Percentiles rank a stretch among this genome's conserved stretches.
These are phyloP conservation scores for Corymbia calophylla DNA, from an alignment of 441 rosid species.

Conservation along the genomic window DNA sequence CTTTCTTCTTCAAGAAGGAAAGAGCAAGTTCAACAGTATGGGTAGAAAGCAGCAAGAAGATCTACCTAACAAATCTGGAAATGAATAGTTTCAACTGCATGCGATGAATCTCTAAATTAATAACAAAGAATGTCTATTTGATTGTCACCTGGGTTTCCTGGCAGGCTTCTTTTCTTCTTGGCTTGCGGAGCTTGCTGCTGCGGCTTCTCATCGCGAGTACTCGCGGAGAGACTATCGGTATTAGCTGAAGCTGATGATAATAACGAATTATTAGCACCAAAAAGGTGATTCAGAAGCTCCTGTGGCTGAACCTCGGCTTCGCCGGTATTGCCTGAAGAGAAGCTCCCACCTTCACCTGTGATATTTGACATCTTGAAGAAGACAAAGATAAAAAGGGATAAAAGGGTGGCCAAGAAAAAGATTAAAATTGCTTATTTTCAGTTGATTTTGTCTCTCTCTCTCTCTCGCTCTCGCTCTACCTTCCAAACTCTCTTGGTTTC, in stretches of 20 bases:
- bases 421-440: background rate
- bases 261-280: conserved; percentile 8
- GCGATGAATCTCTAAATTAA: background rate
- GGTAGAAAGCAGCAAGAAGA: background rate
- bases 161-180: conserved; percentile 47
- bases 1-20: background rate
- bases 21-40: background rate
- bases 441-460: background rate
- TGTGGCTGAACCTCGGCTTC: conserved; percentile 4
- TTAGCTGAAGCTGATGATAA: conserved; percentile 8
- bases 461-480: conserved; percentile 6
- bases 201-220: conserved; percentile 2
- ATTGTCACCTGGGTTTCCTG: conserved; percentile 44
- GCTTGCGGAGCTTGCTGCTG: conserved; percentile 9
- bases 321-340: conserved; percentile 17
- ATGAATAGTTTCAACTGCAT: background rate
- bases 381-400: background rate
- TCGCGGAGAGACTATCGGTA: conserved; percentile 21
- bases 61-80: background rate
- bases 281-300: conserved; percentile 1
- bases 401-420: background rate
- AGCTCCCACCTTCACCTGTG: conserved; percentile 29
- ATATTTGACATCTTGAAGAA: conserved; percentile 34
- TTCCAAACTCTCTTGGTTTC: conserved; percentile 21
- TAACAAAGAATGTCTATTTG: background rate